A percentile compares a stretch with the other conserved stretches of the same genome.
Conservation (phyloP, 805 yeast genomes). For the Teunomyces atbi region DNA sequence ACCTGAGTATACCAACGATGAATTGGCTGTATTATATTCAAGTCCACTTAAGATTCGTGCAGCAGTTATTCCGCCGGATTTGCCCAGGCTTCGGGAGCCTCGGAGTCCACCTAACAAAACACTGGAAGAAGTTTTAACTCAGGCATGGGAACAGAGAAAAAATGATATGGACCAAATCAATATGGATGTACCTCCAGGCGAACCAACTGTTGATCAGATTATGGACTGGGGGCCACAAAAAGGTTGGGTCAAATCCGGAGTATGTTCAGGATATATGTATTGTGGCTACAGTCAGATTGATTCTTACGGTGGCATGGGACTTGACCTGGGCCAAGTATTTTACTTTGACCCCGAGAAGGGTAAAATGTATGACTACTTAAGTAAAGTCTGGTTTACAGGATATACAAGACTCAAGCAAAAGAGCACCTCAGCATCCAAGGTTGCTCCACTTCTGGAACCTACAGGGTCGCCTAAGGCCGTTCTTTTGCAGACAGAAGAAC, state of each 20-base stretch:
- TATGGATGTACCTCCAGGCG: conserved; percentile 11
- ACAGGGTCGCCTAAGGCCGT: background rate
- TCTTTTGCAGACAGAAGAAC: background rate
- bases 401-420: background rate
- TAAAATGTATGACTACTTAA: conserved; percentile 26
- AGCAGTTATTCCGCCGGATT: conserved; percentile 40
- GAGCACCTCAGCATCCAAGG: background rate
- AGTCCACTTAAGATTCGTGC: conserved; percentile 33
- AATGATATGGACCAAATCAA: conserved; percentile 34
- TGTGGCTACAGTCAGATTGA: conserved; percentile 38
- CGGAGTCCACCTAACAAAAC: conserved; percentile 19
- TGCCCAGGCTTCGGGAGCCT: conserved; percentile 27
- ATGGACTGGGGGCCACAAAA: conserved; percentile 35
- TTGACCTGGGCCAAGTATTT: conserved; percentile 24
- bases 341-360: conserved; percentile 16
- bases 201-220: conserved; percentile 13
- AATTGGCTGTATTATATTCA: conserved; percentile 18
- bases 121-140: conserved; percentile 15
- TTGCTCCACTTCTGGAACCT: background rate
- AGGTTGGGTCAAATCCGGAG: conserved; percentile 40
- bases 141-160: conserved; percentile 21
- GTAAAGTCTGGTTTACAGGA: conserved; percentile 37
- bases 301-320: conserved; percentile 13
- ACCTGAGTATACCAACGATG: conserved; percentile 17
- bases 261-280: conserved; percentile 37